Evolutionary conservation across 108 stramenopile genomes (phyloP).

Genomic region (Nitzschia sp.): DNA sequence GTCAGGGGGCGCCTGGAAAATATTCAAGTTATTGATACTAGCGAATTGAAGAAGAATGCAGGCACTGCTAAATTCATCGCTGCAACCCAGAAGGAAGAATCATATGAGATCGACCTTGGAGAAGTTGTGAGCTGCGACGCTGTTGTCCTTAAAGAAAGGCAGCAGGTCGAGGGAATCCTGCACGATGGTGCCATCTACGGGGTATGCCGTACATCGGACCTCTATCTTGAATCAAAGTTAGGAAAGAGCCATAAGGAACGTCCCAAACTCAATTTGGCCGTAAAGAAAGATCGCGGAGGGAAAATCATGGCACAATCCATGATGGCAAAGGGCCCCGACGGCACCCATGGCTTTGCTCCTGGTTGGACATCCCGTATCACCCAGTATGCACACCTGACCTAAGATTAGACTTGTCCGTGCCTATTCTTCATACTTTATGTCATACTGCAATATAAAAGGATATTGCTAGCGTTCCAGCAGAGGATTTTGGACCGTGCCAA

Average conservation of each 20-base stretch:
- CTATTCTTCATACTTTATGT: not conserved
- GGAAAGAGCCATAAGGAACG: slow-evolving; percentile 55
- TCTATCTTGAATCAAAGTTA: slow-evolving; percentile 65
- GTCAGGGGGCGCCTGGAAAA: slow-evolving; percentile 60
- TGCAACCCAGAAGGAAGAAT: slow-evolving; percentile 48
- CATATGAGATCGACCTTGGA: slow-evolving; percentile 55
- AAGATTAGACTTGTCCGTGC: too few species aligned
- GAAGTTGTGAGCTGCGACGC: slow-evolving; percentile 78
- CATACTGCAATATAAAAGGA: not conserved
- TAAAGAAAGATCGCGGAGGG: slow-evolving; percentile 82
- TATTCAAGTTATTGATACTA: slow-evolving; percentile 25
- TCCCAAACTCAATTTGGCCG: slow-evolving; percentile 78
- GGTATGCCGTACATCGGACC: slow-evolving; percentile 75
- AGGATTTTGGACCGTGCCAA: not conserved
- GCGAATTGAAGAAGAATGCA: not conserved
- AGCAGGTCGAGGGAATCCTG: slow-evolving; percentile 75
- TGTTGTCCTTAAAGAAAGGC: slow-evolving; percentile 59
- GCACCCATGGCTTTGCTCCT: slow-evolving; percentile 56
- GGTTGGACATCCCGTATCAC: slow-evolving; percentile 66
- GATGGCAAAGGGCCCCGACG: slow-evolving; percentile 84
- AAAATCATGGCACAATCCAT: slow-evolving; percentile 84
- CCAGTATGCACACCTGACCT: slow-evolving; percentile 11
- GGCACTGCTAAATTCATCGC: slow-evolving; percentile 44
- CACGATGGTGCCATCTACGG: slow-evolving; percentile 76
- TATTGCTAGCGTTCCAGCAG: not conserved